Conservation (phyloP, 2,329 filamentous ascomycete genomes). For the Ophiostoma australiae region DNA sequence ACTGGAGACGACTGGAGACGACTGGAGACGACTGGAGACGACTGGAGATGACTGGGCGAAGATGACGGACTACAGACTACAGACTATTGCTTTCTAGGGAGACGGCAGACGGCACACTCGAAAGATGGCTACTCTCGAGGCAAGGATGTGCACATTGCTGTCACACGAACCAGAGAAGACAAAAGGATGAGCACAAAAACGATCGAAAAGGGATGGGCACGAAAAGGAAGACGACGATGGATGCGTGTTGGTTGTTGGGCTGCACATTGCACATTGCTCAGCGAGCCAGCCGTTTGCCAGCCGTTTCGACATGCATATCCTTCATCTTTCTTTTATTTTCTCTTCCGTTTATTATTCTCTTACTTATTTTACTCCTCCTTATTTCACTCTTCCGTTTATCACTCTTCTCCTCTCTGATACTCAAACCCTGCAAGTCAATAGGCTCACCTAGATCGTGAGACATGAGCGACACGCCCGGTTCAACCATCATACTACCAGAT, state of each 20-base stretch:
- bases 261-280: background rate
- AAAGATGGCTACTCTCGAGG: constrained; percentile 8
- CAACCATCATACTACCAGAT: background rate
- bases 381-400: background rate
- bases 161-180: background rate
- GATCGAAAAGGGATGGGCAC: background rate
- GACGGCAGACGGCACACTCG: background rate
- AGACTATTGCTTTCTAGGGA: background rate
- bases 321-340: background rate
- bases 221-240: background rate
- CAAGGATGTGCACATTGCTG: constrained; percentile 1
- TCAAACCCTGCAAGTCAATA: background rate
- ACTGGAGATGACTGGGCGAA: background rate
- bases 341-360: background rate
- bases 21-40: background rate
- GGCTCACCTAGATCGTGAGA: background rate
- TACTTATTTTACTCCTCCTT: no score
- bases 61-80: no score
- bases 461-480: constrained; percentile 4
- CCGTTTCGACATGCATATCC: background rate
- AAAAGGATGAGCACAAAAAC: background rate
- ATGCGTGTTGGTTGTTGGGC: background rate
- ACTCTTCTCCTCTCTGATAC: background rate
- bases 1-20: background rate
- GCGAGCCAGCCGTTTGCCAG: background rate